A percentile compares a stretch with the other conserved stretches of the same genome.
phyloP scores from a whole-genome alignment of 306 rosid species.

The Elaeagnus macrophylla region DNA sequence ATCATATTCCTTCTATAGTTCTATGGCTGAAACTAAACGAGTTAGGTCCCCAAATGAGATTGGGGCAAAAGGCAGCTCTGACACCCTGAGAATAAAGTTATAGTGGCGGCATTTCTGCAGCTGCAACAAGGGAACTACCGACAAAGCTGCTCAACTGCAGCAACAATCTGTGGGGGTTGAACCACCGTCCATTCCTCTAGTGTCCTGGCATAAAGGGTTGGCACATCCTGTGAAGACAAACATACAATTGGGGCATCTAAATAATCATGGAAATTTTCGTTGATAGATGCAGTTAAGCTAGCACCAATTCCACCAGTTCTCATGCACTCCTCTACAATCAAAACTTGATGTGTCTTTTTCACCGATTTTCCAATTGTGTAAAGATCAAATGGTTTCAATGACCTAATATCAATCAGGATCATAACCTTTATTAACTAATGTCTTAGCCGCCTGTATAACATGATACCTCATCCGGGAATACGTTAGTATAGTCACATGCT shows the following conservation, averaged over 20 bases:
- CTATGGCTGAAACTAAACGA: too few species aligned
- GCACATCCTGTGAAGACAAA: slow-evolving; percentile 93
- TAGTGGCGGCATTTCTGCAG: too few species aligned
- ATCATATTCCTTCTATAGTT: too few species aligned
- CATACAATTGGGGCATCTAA: slow-evolving; percentile 84
- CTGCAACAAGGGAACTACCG: slow-evolving; percentile 22
- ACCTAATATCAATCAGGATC: slow-evolving; percentile 94
- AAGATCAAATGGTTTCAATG: slow-evolving; percentile 88
- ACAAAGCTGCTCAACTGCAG: slow-evolving; percentile 86
- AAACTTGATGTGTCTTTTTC: slow-evolving; percentile 83
- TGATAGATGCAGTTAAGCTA: slow-evolving; percentile 79
- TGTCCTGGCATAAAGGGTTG: slow-evolving; percentile 82
- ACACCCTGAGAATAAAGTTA: too few species aligned
- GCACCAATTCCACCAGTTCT: slow-evolving; percentile 93
- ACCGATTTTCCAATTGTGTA: slow-evolving; percentile 79
- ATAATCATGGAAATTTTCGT: slow-evolving; percentile 78
- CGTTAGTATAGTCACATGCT: slow-evolving; percentile 74
- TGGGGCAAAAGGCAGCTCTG: too few species aligned
- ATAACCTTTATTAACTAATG: slow-evolving; percentile 87
- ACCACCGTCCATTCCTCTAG: slow-evolving; percentile 93
- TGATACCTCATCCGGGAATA: slow-evolving; percentile 97
- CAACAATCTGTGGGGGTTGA: slow-evolving; percentile 88
- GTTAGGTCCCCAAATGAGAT: too few species aligned
- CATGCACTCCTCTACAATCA: slow-evolving; percentile 97
- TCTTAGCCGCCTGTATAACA: slow-evolving; percentile 97